A percentile compares a stretch with the other conserved stretches of the same genome.
phyloP scores from a whole-genome alignment of 192 early-diverging fungal species.

The Glomus cerebriforme region DNA sequence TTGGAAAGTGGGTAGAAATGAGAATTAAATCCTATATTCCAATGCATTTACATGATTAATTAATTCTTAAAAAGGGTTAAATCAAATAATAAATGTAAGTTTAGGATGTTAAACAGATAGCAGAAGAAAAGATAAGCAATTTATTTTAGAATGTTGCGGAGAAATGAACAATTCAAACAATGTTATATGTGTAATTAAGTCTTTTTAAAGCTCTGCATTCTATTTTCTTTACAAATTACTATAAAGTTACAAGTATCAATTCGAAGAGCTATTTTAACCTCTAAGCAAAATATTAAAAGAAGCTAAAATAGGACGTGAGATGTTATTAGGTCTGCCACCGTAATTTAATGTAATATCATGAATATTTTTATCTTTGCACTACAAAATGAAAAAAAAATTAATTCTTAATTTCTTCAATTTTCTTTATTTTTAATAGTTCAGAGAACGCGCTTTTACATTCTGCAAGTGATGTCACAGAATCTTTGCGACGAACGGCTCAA shows the following conservation, averaged over 20 bases:
- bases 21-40: background rate
- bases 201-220: too few relatives aligned
- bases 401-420: background rate
- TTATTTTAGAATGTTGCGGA: constrained; percentile 15
- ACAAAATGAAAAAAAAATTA: background rate
- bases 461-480: constrained; percentile 60
- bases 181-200: too few relatives aligned
- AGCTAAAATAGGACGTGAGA: constrained; percentile 47
- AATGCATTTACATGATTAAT: too few relatives aligned
- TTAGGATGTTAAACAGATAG: constrained; percentile 17
- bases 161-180: constrained; percentile 26
- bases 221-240: too few relatives aligned
- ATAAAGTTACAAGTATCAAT: constrained; percentile 50
- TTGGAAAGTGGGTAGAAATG: constrained; percentile 18
- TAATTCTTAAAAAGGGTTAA: too few relatives aligned
- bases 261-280: constrained; percentile 50
- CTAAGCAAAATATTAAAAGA: constrained; percentile 51
- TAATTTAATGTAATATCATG: too few relatives aligned
- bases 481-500: constrained; percentile 56
- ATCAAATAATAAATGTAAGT: background rate
- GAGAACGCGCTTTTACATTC: constrained; percentile 51
- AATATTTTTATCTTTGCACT: constrained; percentile 20
- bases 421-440: constrained; percentile 37
- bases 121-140: constrained; percentile 28
- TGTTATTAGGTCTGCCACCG: constrained; percentile 44